These are phyloP conservation scores for Plectosphaerella sp. DNA, from an alignment of 2,329 filamentous ascomycete species.

Conservation along the genomic window DNA sequence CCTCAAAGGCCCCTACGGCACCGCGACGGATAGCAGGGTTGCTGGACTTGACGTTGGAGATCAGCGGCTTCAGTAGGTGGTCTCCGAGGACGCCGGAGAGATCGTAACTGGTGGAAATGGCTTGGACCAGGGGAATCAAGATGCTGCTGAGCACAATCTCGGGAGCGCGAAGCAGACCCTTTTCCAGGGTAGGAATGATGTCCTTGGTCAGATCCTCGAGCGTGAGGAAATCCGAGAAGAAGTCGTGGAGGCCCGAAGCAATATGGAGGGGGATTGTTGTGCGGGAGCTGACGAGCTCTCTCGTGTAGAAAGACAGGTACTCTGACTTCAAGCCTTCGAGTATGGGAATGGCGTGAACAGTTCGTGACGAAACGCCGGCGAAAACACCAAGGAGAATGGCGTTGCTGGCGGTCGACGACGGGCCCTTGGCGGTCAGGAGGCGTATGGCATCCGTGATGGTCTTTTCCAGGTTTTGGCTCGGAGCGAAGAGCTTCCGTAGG, in stretches of 20 bases:
- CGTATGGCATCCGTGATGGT: slow-evolving; percentile 60
- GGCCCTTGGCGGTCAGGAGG: slow-evolving; percentile 63
- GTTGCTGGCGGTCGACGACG: slow-evolving; percentile 63
- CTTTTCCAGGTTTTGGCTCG: slow-evolving; percentile 52
- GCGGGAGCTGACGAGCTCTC: slow-evolving; percentile 80
- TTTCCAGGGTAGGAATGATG: slow-evolving; percentile 78
- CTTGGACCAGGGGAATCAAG: slow-evolving; percentile 65
- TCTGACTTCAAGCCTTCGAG: slow-evolving; percentile 64
- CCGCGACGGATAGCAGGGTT: slow-evolving; percentile 74
- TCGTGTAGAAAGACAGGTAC: slow-evolving; percentile 77
- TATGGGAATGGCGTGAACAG: slow-evolving; percentile 56
- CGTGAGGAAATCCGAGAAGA: slow-evolving; percentile 73
- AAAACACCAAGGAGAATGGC: slow-evolving; percentile 78
- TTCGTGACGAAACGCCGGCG: slow-evolving; percentile 77
- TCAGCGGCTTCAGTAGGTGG: slow-evolving; percentile 76
- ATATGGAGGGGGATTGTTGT: slow-evolving; percentile 67
- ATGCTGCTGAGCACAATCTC: slow-evolving; percentile 83
- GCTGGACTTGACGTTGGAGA: slow-evolving; percentile 90
- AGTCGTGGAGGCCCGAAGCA: slow-evolving; percentile 70
- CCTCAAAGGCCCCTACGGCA: slow-evolving; percentile 68
- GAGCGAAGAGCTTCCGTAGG: slow-evolving; percentile 67
- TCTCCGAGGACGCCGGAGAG: slow-evolving; percentile 68
- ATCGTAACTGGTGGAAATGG: slow-evolving; percentile 68
- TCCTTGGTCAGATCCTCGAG: slow-evolving; percentile 71
- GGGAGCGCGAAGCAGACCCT: slow-evolving; percentile 80